Evolutionary conservation across 192 early-diverging fungal genomes (phyloP).

Genomic region (Podochytrium sp.): DNA sequence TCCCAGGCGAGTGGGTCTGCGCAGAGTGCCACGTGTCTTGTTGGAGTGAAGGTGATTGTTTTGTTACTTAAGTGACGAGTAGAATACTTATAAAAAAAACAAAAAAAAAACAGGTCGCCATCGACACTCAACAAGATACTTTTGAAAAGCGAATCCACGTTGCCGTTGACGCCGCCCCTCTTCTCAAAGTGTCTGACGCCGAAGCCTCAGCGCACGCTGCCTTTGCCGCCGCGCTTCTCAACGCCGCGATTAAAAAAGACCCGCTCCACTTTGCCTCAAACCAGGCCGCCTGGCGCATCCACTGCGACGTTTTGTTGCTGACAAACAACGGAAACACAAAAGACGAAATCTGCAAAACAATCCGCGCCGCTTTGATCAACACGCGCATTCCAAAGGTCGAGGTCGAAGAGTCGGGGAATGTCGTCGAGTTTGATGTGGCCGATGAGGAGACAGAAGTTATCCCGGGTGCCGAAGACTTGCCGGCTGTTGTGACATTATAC

Average conservation of each 20-base stretch:
- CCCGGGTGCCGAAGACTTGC: slow-evolving; percentile 77
- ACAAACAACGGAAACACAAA: slow-evolving; percentile 86
- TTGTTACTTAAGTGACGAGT: too few species aligned
- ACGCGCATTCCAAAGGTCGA: slow-evolving; percentile 84
- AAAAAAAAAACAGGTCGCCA: too few species aligned
- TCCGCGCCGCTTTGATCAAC: slow-evolving; percentile 85
- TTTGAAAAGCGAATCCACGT: slow-evolving; percentile 46
- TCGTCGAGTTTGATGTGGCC: slow-evolving; percentile 87
- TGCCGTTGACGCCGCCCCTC: slow-evolving; percentile 60
- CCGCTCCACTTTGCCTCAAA: slow-evolving; percentile 90
- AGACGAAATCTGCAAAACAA: slow-evolving; percentile 85
- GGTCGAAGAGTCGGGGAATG: slow-evolving; percentile 70
- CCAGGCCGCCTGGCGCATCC: slow-evolving; percentile 87
- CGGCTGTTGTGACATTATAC: slow-evolving; percentile 82
- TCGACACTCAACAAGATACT: too few species aligned
- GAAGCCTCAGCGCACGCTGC: not conserved
- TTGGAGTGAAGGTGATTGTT: slow-evolving; percentile 92
- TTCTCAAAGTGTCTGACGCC: slow-evolving; percentile 6
- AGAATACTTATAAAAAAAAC: too few species aligned
- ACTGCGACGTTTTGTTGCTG: slow-evolving; percentile 89
- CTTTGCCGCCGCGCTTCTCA: not conserved
- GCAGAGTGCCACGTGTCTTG: slow-evolving; percentile 82
- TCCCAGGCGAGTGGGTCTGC: slow-evolving; percentile 88
- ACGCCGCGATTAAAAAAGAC: slow-evolving; percentile 24
- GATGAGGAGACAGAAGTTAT: slow-evolving; percentile 87